Evolutionary conservation across 2,329 filamentous ascomycete species (phyloP), one percentile per base, ranked within the genome.

Genomic region (Microcyclospora pomicola): DNA sequence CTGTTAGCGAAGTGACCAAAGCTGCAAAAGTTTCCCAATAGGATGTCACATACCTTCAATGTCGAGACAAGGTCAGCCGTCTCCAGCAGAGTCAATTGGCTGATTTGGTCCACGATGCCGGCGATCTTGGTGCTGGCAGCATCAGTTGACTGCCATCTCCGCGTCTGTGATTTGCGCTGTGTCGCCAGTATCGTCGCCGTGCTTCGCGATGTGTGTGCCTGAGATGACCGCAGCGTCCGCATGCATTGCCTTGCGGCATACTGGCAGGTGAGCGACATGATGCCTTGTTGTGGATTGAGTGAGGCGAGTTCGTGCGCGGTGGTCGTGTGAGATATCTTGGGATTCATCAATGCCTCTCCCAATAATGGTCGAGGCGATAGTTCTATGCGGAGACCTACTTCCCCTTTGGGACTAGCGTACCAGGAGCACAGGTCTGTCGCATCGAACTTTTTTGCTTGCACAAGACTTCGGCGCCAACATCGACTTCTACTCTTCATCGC

Each of bases 41-140:
- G 24, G 19, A 32, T 38, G 33, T 33, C 29, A 12, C 36, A 38
- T 66, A 96, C 91, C 82, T 98, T 99, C 60, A 99, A 71, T 64
- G 78, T 85, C 38, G 87, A 78, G 38, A 99, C 91, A 43, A 99
- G 72, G 61, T 96, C 91, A 41, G 92, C 88, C 30, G 91, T 98
- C 74, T 99, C 92, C 55, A 99, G 69, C 42, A 99, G 73, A 33
- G 87, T 98, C 74, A 99, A 80, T 75, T 91, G 80, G 67, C 88
- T 93, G 64, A 99, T 98, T 67, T 98, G 87, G 62, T 98, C 87
- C 57, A 99, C 91, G 58, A 99, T 98, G 42, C 75, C 76, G 52
- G 79, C 65, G 55, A 99, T 94, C 75, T 98, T 98, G 46, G 91
- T 86, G 66, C 83, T 93, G 69, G 64, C 38, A 39, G 72, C 77